phyloP scores from a whole-genome alignment of 495 filamentous ascomycete species.

The Penicillium alfredii region DNA sequence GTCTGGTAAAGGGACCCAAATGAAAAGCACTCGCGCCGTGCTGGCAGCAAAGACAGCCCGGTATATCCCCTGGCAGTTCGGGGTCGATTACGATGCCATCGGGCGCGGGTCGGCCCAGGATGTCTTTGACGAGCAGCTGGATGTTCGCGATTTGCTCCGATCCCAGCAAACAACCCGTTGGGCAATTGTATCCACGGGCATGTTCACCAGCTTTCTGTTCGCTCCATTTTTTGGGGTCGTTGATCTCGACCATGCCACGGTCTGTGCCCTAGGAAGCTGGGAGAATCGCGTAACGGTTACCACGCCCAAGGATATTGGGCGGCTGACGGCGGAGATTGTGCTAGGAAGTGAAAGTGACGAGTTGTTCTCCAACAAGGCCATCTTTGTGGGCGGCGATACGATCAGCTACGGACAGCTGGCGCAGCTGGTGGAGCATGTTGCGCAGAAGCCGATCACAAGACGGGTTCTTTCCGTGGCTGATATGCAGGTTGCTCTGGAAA shows the following conservation, averaged over 20 bases:
- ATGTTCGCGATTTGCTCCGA: constrained; percentile 48
- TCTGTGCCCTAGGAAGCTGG: constrained; percentile 52
- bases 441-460: constrained; percentile 34
- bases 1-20: constrained; percentile 43
- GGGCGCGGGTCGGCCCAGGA: constrained; percentile 49
- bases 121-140: constrained; percentile 57
- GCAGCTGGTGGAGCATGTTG: constrained; percentile 39
- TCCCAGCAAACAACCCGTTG: constrained; percentile 43
- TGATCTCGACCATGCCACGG: constrained; percentile 18
- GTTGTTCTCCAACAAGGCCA: constrained; percentile 11
- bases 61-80: constrained; percentile 63
- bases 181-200: constrained; percentile 54
- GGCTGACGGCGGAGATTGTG: constrained; percentile 46
- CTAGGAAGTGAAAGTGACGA: constrained; percentile 21
- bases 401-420: constrained; percentile 48
- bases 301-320: constrained; percentile 53
- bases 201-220: constrained; percentile 63
- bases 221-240: constrained; percentile 53
- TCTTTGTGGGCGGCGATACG: constrained; percentile 56
- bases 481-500: constrained; percentile 34
- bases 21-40: constrained; percentile 45
- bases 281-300: constrained; percentile 53
- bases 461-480: constrained; percentile 39
- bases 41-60: constrained; percentile 37
- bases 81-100: constrained; percentile 57